A percentile compares a stretch with the other conserved stretches of the same genome.
These are phyloP conservation scores for Skeletonema costatum DNA, from an alignment of 108 stramenopile genomes.

Conservation along the genomic window DNA sequence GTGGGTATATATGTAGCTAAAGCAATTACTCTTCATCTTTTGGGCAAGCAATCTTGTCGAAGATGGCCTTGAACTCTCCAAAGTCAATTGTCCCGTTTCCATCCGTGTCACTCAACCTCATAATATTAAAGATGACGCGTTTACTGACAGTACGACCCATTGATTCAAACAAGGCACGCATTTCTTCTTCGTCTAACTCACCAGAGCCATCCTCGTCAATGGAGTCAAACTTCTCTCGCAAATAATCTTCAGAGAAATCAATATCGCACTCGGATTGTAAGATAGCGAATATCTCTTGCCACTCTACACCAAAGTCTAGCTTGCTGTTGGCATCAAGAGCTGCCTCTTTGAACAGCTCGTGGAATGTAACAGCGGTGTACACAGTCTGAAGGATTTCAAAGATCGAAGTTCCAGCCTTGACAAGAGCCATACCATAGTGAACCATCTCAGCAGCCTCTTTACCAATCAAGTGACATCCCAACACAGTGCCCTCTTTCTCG, in stretches of 20 bases:
- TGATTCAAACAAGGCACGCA: background rate
- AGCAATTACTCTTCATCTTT: background rate
- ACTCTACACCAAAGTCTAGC: conserved; percentile 17
- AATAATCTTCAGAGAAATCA: conserved; percentile 4
- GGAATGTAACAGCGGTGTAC: conserved; percentile 35
- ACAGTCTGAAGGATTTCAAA: conserved; percentile 11
- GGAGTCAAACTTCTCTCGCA: conserved; percentile 4
- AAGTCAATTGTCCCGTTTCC: conserved; percentile 26
- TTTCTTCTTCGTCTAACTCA: conserved; percentile 13
- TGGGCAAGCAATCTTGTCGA: conserved; percentile 5
- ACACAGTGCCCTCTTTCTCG: background rate
- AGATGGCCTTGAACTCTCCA: conserved; percentile 14
- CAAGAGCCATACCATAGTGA: conserved; percentile 36
- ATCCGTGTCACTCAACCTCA: conserved; percentile 18
- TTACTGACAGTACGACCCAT: conserved; percentile 14
- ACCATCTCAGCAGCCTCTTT: conserved; percentile 32
- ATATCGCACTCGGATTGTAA: background rate
- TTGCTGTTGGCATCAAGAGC: conserved; percentile 21
- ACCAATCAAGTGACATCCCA: conserved; percentile 28
- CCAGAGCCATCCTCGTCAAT: conserved; percentile 20
- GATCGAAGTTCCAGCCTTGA: conserved; percentile 10
- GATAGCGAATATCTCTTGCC: conserved; percentile 10
- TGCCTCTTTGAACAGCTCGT: conserved; percentile 29
- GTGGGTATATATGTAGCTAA: too few species aligned
- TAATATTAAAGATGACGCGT: conserved; percentile 7